Evolutionary conservation across 1,284 basidiomycete genomes (phyloP), one percentile per base, ranked within the genome.

Genomic region (Ceratobasidium sp.): DNA sequence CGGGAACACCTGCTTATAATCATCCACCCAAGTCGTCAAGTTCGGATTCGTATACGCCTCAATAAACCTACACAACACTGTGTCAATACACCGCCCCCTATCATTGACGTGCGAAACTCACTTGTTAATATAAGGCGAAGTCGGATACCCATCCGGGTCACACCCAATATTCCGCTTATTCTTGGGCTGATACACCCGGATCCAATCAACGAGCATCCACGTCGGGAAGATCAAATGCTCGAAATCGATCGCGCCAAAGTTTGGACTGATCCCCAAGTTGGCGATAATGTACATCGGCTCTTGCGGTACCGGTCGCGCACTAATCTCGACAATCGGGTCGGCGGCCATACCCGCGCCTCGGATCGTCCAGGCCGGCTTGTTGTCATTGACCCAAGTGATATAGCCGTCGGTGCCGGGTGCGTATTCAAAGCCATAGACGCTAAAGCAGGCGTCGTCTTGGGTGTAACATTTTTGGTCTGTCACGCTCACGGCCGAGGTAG

Each of bases 241-340:
- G 65, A 92, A 86, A 82, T 95, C 89, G 60, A 94, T 90, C 3
- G 80, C 75, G 49, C 92, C 92, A 80, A 97, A 95, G 81, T 93
- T 92, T 28, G 85, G 84, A 2, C 94, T 95, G 83, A 97, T 91
- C 68, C 94, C 95, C 81, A 97, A 84, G 82, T 95, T 95, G 76
- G 89, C 84, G 79, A 97, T 89, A 81, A 97, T 87, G 53, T 78
- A 78, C 69, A 79, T 60, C 23, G 78, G 78, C 67, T 79, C 78
- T 28, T 76, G 56, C 0, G 78, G 74, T 23, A 79, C 60, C 2
- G 63, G 68, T 7, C 78, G 54, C 11, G 67, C 31, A 8, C 77
- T 74, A 42, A 77, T 76, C 23, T 77, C 63, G 42, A 66, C 47
- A 10, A 60, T 31, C 8, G 51, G 31, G 31, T 79, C 73, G 28